Conservation (phyloP, 345 rosid species). For the Sonneratia caseolaris region DNA sequence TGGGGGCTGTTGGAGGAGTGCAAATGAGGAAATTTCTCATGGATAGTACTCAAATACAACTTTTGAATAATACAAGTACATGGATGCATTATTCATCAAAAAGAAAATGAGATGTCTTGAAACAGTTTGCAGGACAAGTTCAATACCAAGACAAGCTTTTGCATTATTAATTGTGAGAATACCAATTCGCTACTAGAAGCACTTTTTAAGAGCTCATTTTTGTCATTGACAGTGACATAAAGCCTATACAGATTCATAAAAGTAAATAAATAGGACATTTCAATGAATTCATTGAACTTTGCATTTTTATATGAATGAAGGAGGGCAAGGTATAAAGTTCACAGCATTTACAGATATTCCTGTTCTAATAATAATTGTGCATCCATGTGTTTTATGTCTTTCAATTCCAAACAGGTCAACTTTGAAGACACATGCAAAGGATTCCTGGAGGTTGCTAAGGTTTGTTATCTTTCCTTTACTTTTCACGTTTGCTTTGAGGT, state of each 20-base stretch:
- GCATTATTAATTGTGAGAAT: not conserved
- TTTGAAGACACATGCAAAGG: constrained; percentile 99
- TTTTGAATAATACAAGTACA: too few species aligned
- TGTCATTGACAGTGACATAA: not conserved
- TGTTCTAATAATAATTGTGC: not conserved
- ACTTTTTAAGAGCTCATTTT: not conserved
- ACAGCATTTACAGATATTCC: not conserved
- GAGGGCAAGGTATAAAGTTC: not conserved
- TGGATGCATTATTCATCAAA: too few species aligned
- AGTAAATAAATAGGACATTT: not conserved
- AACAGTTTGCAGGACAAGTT: not conserved
- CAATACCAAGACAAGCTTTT: not conserved
- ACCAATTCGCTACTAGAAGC: not conserved
- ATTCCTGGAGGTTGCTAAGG: constrained; percentile 95
- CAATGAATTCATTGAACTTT: not conserved
- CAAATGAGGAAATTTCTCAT: not conserved
- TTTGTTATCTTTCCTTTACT: constrained; percentile 14
- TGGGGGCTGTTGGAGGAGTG: not conserved
- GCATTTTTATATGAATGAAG: not conserved
- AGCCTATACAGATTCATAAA: too few species aligned
- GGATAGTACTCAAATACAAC: too few species aligned
- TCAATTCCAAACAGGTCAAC: constrained; percentile 42
- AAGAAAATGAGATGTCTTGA: too few species aligned
- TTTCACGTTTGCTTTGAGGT: not conserved
- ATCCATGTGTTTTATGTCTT: not conserved